Base-by-base conservation (phyloP, 2,329 filamentous ascomycete species). In the Fusarium humuli region DNA sequence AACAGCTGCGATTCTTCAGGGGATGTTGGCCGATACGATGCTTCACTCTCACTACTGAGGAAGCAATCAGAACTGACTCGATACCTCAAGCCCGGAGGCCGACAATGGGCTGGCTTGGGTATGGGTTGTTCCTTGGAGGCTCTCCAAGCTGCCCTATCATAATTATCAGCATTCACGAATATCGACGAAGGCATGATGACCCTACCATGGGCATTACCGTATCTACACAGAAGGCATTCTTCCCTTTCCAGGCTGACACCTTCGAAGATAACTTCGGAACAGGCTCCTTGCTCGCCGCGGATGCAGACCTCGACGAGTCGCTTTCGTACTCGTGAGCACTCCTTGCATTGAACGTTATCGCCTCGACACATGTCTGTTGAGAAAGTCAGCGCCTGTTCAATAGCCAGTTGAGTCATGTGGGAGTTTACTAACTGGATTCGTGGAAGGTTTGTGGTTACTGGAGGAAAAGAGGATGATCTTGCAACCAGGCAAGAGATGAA, bases 291-390 rank as follows among this genome's bases (percentile, higher is more conserved):
- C 34, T 63, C 57, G 23, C 63, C 66, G 6, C 67, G 69, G 41
- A 70, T 58, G 41, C 70, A 72, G 41, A 49, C 47, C n/a, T 61
- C 30, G 40, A 54, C 41, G 20, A 72, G 50, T 13, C 54, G 50
- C 12, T 34, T 40, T 20, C 29, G 57, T 20, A 70, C 42, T 44
- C 45, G 41, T 27, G 34, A 58, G 64, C 70, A 72, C 25, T 65
- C 47, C 42, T 60, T 69, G 10, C 70, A 73, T 32, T 69, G 70
- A 46, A 73, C 54, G 23, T 57, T 61, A 18, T 59, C 67, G 13
- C 64, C 70, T 55, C 54, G 49, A 42, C 70, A 73, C 70, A 73
- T 73, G 27, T 9, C 55, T 65, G 5, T 5, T 27, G 22, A 18
- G 7, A 4, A 25, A n/a, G 27, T 69, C 1, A 69, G 54, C 12